Percentiles rank a stretch among this genome's conserved stretches.
These are phyloP conservation scores for Colletotrichum cuscutae DNA, from an alignment of 2,329 filamentous ascomycete genomes.

Conservation along the genomic window DNA sequence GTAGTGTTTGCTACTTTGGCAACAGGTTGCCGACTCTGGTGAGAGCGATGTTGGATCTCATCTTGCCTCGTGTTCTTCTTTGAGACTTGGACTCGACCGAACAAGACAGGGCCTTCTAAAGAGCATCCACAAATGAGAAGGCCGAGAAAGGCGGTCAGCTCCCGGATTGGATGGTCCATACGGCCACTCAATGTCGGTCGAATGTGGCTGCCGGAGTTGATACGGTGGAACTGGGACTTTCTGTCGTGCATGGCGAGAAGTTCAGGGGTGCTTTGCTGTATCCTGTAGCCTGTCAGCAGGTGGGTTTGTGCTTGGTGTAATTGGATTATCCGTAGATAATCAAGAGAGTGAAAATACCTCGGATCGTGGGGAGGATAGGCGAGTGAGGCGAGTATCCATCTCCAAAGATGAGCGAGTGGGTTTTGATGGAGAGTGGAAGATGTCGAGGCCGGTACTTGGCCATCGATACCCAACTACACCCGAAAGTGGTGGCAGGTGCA, in stretches of 20 bases:
- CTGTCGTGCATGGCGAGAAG: constrained; percentile 25
- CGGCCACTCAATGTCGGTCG: constrained; percentile 18
- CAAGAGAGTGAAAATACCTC: constrained; percentile 18
- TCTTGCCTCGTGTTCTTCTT: not conserved
- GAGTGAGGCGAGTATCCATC: not conserved
- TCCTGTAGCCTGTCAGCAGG: not conserved
- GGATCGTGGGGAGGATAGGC: not conserved
- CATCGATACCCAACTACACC: constrained; percentile 24
- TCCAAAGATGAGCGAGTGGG: not conserved
- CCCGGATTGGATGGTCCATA: constrained; percentile 23
- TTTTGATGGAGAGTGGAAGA: not conserved
- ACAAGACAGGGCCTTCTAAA: not conserved
- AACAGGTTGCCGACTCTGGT: not conserved
- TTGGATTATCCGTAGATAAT: not conserved
- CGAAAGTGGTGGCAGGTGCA: constrained; percentile 11
- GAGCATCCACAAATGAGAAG: constrained; percentile 20
- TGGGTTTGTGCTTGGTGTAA: not conserved
- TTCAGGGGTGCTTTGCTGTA: not conserved
- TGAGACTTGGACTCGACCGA: not conserved
- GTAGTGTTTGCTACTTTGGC: not conserved
- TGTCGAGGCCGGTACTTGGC: constrained; percentile 21
- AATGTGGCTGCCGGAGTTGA: constrained; percentile 27
- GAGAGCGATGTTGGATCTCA: not conserved
- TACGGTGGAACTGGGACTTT: constrained; percentile 14
- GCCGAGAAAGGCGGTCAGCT: constrained; percentile 39